Evolutionary conservation across 2,329 filamentous ascomycete genomes (phyloP).

Genomic region (Tolypocladium pustulatum): DNA sequence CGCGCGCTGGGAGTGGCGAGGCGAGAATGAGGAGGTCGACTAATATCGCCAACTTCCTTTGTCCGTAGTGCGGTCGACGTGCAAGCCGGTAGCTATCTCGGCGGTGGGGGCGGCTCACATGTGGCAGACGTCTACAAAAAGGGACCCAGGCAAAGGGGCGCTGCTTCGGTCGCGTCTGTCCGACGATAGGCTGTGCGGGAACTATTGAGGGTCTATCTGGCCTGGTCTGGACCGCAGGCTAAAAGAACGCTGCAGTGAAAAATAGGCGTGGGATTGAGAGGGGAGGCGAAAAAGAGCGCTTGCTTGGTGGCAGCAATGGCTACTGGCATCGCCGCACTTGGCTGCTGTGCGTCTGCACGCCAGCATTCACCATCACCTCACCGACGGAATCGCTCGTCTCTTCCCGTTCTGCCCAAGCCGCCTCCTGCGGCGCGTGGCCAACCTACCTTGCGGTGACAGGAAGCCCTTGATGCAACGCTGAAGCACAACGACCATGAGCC

Average conservation of each 20-base stretch:
- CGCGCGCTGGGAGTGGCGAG: background rate
- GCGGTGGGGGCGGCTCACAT: too few species aligned
- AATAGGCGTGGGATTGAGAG: background rate
- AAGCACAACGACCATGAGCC: conserved; percentile 10
- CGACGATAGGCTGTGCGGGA: background rate
- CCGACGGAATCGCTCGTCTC: background rate
- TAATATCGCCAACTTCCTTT: background rate
- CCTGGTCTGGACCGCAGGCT: background rate
- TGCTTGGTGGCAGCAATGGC: background rate
- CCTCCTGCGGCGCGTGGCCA: background rate
- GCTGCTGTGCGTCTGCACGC: background rate
- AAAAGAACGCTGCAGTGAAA: background rate
- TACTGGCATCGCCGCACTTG: background rate
- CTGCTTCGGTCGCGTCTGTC: background rate
- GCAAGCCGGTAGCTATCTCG: background rate
- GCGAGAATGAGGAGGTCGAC: background rate
- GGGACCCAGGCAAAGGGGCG: background rate
- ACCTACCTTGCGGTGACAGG: background rate
- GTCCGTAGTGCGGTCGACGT: background rate
- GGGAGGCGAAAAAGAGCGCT: background rate
- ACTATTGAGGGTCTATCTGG: background rate
- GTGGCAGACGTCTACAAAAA: too few species aligned
- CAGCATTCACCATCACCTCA: background rate
- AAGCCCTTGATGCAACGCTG: background rate
- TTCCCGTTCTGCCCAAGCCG: background rate